Evolutionary conservation across 495 filamentous ascomycete species (phyloP), one percentile per base, ranked within the genome.

Genomic region (Hyphodiscus hymeniophilus): DNA sequence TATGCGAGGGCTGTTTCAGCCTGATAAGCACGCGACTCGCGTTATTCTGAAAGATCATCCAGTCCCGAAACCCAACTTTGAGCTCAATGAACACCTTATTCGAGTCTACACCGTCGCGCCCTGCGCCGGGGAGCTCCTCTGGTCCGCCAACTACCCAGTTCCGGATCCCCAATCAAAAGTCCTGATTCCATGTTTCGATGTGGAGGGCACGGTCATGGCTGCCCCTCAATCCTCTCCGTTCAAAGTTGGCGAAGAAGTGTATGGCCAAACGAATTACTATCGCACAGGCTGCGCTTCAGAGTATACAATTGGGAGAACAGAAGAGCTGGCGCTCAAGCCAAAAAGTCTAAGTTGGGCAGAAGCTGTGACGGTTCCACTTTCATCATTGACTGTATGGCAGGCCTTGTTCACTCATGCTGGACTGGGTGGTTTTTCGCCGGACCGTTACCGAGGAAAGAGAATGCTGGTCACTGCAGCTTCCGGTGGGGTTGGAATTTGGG

Each of bases 301-400:
- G 39, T 77, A 74, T 47, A 65, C 66, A 12, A 69, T 82, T 36
- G 71, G 65, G 0, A 62, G 63, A 15, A 71, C 74, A 42, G 51
- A 57, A 2, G 76, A 82, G 58, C 42, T 82, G 38, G 69, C 72
- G 3, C 41, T 55, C 13, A 75, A 72, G 54, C 75, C 77, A 7
- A 50, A 49, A 18, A 70, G 64, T 46, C 60, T 80, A 35, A 60
- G 51, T 7, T 71, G 70, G 44, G 67, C 63, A 10, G 67, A 79
- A 39, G 72, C 71, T 13, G 74, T 74, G 2, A 63, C 71, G 0
- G 66, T 79, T 16, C 77, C 80, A 0, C 51, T 80, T 40, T 69
- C 70, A 1, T 73, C 66, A 12, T 51, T 76, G 38, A 79, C 73
- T 36, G 79, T 75, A 3, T 81, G 69, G 70, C 74, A 81, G 49